Base-by-base conservation (phyloP, 2,329 filamentous ascomycete species). In the Stemphylium beticola region DNA sequence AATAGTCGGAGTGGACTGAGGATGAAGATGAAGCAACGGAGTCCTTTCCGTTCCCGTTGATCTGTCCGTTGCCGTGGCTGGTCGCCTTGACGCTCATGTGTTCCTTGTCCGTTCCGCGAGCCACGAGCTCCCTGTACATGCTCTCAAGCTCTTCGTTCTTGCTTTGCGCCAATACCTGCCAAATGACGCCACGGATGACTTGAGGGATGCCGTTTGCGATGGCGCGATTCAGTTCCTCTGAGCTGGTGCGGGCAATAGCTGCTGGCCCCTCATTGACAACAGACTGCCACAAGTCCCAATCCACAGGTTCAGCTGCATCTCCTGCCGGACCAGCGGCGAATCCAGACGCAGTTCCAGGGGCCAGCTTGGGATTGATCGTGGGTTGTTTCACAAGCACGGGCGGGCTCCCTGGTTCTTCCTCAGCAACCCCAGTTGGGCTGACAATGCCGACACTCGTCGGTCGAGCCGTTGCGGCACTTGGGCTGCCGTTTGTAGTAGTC, bases 251-350 rank as follows among this genome's bases (percentile, higher is more conserved):
- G 10, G 91, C 90, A 44, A 98, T 90, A 9, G 92, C 93, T 24
- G 91, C 87, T 14, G 93, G 92, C 0, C 95, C 95, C 78, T 97
- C 91, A 64, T 97, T 96, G 31, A 99, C 95, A 4, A 99, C 89
- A 20, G 90, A 87, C 73, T 99, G 93, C 95, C 95, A 99, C 34
- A 99, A 79, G 75, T 99, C 95, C 95, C 95, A 99, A 72, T 99
- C 92, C n/a, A 99, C 95, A 20, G 91, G 88, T 14, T 82, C 81
- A 22, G 79, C 77, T 29, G 81, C 78, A 67, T 93, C 90, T 12
- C 87, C 86, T 3, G 91, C 88, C 8, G 89, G 90, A 1, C 90
- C 90, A 18, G 88, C 87, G 20, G 88, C 88, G 37, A 93, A 86
- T 5, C 93, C 93, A 10, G 91, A 88, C 7, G 89, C 92, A 1